These are phyloP conservation scores for Termitomyces eurrhizus DNA, from an alignment of 768 basidiomycete species.

Conservation along the genomic window DNA sequence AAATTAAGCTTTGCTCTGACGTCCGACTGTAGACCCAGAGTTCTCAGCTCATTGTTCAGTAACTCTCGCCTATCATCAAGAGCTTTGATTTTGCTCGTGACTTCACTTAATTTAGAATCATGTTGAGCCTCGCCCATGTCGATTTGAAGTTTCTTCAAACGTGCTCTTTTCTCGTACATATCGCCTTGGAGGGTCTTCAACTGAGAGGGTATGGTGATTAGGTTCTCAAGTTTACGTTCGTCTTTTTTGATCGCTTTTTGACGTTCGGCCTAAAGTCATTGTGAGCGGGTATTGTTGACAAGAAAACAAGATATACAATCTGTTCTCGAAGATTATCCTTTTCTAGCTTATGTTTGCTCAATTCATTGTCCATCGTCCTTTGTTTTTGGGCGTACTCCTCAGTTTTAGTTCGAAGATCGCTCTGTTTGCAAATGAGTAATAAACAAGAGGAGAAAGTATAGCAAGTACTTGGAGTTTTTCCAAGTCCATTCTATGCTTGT, in stretches of 20 bases:
- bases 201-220: slow-evolving; percentile 49
- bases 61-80: slow-evolving; percentile 69
- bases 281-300: not conserved
- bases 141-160: slow-evolving; percentile 54
- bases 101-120: slow-evolving; percentile 58
- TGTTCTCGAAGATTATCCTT: slow-evolving; percentile 49
- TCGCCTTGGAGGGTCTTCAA: slow-evolving; percentile 53
- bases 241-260: slow-evolving; percentile 47
- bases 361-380: slow-evolving; percentile 50
- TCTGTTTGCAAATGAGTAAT: slow-evolving; percentile 28
- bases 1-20: slow-evolving; percentile 74
- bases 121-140: slow-evolving; percentile 60
- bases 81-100: slow-evolving; percentile 44
- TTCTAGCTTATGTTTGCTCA: slow-evolving; percentile 53
- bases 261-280: slow-evolving; percentile 39
- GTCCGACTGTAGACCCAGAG: slow-evolving; percentile 76
- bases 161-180: slow-evolving; percentile 63
- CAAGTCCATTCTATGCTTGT: slow-evolving; percentile 57
- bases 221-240: slow-evolving; percentile 54
- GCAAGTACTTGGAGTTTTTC: slow-evolving; percentile 61
- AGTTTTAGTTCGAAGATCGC: slow-evolving; percentile 49
- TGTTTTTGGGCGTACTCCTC: slow-evolving; percentile 65
- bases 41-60: slow-evolving; percentile 66
- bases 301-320: slow-evolving; percentile 40
- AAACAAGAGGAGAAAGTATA: not conserved